phyloP scores from a whole-genome alignment of 306 rosid species.

The Ammopiptanthus mongolicus region DNA sequence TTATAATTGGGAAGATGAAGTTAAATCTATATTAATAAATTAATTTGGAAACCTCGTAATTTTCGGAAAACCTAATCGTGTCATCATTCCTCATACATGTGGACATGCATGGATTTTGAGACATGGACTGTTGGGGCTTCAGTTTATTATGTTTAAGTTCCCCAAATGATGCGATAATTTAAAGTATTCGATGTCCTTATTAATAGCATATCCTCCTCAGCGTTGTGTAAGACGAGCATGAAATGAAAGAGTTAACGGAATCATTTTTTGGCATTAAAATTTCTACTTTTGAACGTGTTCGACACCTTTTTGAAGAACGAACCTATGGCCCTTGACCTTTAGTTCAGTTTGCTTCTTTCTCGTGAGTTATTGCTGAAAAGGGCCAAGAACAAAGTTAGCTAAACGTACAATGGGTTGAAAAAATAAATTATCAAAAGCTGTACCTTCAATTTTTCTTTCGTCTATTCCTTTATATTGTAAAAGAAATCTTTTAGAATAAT shows the following conservation, averaged over 20 bases:
- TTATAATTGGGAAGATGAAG: not conserved
- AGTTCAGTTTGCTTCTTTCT: not conserved
- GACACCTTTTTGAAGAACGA: slow-evolving; percentile 20
- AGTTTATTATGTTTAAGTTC: not conserved
- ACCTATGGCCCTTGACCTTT: not conserved
- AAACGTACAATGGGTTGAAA: not conserved
- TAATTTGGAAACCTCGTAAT: not conserved
- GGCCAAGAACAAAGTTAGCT: slow-evolving; percentile 1
- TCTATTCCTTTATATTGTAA: not conserved
- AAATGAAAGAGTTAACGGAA: slow-evolving; percentile 6
- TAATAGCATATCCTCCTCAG: slow-evolving; percentile 17
- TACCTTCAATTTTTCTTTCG: not conserved
- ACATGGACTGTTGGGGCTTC: not conserved
- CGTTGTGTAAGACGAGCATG: slow-evolving; percentile 17
- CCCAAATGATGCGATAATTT: slow-evolving; percentile 14
- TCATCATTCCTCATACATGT: not conserved
- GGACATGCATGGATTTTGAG: slow-evolving; percentile 10
- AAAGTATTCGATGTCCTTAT: slow-evolving; percentile 5
- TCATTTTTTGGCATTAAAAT: slow-evolving; percentile 12
- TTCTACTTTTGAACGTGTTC: slow-evolving; percentile 32
- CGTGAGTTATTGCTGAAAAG: not conserved
- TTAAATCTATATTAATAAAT: not conserved
- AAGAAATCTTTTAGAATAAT: no score
- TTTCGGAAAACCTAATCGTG: not conserved
- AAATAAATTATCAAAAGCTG: slow-evolving; percentile 5